Evolutionary conservation across 2,329 filamentous ascomycete species (phyloP), one percentile per base, ranked within the genome.

Genomic region (Arthrinium puccinioides): DNA sequence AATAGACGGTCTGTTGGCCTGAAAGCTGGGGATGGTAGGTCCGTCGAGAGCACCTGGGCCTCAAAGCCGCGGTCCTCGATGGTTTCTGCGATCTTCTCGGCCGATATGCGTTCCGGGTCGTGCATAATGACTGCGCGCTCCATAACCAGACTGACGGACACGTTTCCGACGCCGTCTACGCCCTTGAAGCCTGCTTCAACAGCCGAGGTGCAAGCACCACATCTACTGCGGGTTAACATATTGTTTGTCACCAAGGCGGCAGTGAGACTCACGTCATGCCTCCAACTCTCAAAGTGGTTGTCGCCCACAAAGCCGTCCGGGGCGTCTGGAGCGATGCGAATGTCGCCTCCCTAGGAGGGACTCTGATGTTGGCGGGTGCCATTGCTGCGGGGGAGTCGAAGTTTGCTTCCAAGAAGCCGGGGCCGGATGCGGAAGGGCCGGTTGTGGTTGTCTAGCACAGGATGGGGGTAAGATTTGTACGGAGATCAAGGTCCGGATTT

Each of bases 51-150:
- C n/a, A 94, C 74, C 48, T 88, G 78, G 26, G 88, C 88, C 53
- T 95, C 90, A 57, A 97, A 97, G 1, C 89, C 89, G 42, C 87
- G 76, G 59, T 94, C 88, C 52, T 96, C 87, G 47, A 96, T 92
- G 24, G 84, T 87, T 47, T 94, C 87, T 55, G 77, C 79, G 42
- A 97, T 75, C 48, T 82, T 67, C 25, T 89, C 84, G 42, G 87
- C 75, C 11, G 86, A 66, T 37, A 97, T 75, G 36, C 76, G 73
- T 38, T 73, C 66, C 2, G 87, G 79, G 60, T 97, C 84, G 63
- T 98, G 92, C 62, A 89, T 83, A 24, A 97, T 72, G 28, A 97
- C 89, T n/a, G 90, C 92, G 42, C 90, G 80, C 61, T 95, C 89
- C 79, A 96, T 94, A 39, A 96, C 84, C 51, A 98, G 68, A 57